A percentile compares a stretch with the other conserved stretches of the same genome.
These are phyloP conservation scores for Chalara sp. DNA, from an alignment of 2,329 filamentous ascomycete species.

Conservation along the genomic window DNA sequence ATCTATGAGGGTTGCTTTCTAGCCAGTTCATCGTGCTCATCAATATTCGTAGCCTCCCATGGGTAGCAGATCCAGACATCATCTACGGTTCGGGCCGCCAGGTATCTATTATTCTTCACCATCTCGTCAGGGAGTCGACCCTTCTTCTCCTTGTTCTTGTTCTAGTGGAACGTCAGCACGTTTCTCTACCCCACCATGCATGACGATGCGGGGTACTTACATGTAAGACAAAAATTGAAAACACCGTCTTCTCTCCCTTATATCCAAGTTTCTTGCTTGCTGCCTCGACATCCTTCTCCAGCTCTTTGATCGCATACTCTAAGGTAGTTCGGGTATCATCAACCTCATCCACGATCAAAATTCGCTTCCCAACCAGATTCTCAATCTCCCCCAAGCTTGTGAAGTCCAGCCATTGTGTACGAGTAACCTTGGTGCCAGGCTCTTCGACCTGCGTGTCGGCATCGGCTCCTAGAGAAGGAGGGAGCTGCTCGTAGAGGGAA, in stretches of 20 bases:
- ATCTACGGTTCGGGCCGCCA: slow-evolving; percentile 79
- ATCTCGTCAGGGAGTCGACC: slow-evolving; percentile 74
- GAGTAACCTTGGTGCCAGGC: slow-evolving; percentile 88
- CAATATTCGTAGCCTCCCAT: slow-evolving; percentile 93
- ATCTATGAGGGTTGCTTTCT: slow-evolving; percentile 19
- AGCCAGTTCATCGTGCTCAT: slow-evolving; percentile 77
- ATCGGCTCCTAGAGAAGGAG: slow-evolving; percentile 45
- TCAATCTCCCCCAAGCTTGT: slow-evolving; percentile 75
- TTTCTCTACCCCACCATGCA: background rate
- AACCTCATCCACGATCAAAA: slow-evolving; percentile 91
- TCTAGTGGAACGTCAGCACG: slow-evolving; percentile 41
- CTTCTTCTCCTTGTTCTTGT: slow-evolving; percentile 98
- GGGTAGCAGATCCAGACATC: slow-evolving; percentile 99
- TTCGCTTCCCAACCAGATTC: slow-evolving; percentile 83
- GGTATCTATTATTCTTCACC: slow-evolving; percentile 65
- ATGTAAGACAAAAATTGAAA: slow-evolving; percentile 93
- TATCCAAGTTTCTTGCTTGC: slow-evolving; percentile 68
- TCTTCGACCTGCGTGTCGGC: slow-evolving; percentile 48
- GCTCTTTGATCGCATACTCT: slow-evolving; percentile 86
- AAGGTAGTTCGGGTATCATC: slow-evolving; percentile 92
- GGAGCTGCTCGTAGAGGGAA: slow-evolving; percentile 86
- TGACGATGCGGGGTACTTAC: slow-evolving; percentile 34
- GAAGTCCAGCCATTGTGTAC: slow-evolving; percentile 97
- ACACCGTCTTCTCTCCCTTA: slow-evolving; percentile 73
- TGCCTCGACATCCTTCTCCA: slow-evolving; percentile 87